Evolutionary conservation across 2,329 filamentous ascomycete species (phyloP), one percentile per base, ranked within the genome.

Genomic region (Aspergillus sergii): DNA sequence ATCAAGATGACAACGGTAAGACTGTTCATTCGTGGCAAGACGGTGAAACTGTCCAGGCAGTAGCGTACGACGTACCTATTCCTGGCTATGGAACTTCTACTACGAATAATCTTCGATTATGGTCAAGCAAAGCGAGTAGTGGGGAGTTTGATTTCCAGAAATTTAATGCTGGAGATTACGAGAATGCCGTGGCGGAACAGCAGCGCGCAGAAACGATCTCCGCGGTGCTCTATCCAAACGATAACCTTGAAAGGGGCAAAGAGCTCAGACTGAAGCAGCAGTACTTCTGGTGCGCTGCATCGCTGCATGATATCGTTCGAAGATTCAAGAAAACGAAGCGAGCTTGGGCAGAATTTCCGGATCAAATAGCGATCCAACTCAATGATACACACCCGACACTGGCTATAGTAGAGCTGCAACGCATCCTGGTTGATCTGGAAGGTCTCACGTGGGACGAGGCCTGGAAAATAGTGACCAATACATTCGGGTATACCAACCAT

Each of bases 111-210:
- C 85, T 99, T 67, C 91, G 95, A 64, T 85, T 99, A 45, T 99
- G 95, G 95, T 97, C 93, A 51, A 97, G 93, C 84, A 97, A 97
- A 81, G 94, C 95, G 50, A 94, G 94, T 53, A 94, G 92, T 71
- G 95, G 95, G 68, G 95, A 99, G 79, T 99, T 99, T 68, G 94
- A 99, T 81, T 99, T 99, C 82, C 94, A 97, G 75, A 98, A 98
- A 78, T 99, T 99, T 88, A 99, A 99, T 82, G 95, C 86, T 64
- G 95, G 95, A 67, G 94, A 99, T 72, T 99, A 99, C 76, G 95
- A 99, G 81, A 95, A 92, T 81, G 96, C 95, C 14, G 95, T 99
- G 45, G 92, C 91, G n/a, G 95, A 99, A 71, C 93, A 98, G 80
- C 95, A 99, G 83, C 91, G 92, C 62, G 95, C 95, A n/a, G 95